These are phyloP conservation scores for Podospora tetraspora DNA, from an alignment of 495 filamentous ascomycete genomes.

Conservation along the genomic window DNA sequence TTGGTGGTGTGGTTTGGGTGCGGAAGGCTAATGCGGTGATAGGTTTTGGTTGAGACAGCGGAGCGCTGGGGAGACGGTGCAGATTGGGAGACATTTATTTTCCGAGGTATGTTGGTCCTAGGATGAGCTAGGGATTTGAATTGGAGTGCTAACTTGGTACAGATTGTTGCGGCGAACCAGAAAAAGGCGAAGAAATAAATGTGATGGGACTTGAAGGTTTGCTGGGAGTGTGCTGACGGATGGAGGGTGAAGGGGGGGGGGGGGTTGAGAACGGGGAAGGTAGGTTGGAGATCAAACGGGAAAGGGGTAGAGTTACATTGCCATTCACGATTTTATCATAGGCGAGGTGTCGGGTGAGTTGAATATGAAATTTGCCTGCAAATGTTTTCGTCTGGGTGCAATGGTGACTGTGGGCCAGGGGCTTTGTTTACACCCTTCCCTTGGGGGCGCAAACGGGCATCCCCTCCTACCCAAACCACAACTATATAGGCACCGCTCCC, in stretches of 20 bases:
- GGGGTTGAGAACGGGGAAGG: background rate
- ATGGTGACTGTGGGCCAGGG: background rate
- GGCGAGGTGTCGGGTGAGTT: background rate
- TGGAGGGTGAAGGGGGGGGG: too few species aligned
- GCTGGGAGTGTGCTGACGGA: too few species aligned
- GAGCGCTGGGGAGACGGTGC: slow-evolving; percentile 16
- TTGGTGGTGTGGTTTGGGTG: background rate
- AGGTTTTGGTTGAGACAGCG: slow-evolving; percentile 35
- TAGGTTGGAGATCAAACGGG: background rate
- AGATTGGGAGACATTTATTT: slow-evolving; percentile 16
- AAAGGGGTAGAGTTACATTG: background rate
- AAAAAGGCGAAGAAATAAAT: slow-evolving; percentile 16
- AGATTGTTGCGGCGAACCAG: slow-evolving; percentile 18
- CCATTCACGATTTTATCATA: background rate
- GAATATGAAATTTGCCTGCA: background rate
- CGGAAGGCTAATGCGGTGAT: background rate
- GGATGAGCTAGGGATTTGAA: background rate
- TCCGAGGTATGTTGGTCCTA: slow-evolving; percentile 12
- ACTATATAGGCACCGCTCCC: too few species aligned
- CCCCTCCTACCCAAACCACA: too few species aligned
- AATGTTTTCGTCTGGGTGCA: background rate
- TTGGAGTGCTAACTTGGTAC: background rate
- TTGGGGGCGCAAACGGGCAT: background rate
- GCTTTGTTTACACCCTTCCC: background rate
- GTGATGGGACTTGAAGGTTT: background rate